Percentiles rank a stretch among this genome's conserved stretches.
Evolutionary conservation across 306 rosid species (phyloP).

Genomic region (Cicer yamashitae): DNA sequence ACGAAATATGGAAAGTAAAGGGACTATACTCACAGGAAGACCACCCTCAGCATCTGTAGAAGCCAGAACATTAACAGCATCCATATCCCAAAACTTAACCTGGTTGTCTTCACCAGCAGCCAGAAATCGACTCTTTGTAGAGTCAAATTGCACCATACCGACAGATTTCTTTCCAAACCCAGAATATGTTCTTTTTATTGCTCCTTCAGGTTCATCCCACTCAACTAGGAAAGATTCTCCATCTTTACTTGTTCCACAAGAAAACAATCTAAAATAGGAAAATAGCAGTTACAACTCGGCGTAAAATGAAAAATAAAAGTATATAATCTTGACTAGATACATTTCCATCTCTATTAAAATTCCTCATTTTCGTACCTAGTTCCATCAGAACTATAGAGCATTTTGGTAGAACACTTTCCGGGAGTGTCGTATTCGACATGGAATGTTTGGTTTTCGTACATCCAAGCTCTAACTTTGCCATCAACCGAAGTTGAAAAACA

Average conservation of each 20-base stretch:
- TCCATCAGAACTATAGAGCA: conserved; percentile 78
- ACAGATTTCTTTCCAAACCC: conserved; percentile 66
- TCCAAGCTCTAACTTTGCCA: conserved; percentile 85
- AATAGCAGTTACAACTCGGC: background rate
- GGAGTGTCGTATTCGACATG: conserved; percentile 79
- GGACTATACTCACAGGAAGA: conserved; percentile 65
- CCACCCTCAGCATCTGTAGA: conserved; percentile 73
- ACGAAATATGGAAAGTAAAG: background rate
- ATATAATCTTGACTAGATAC: background rate
- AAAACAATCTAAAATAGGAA: conserved; percentile 66
- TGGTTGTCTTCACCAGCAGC: conserved; percentile 83
- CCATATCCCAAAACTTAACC: conserved; percentile 88
- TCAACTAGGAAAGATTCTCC: conserved; percentile 82
- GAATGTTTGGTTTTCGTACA: conserved; percentile 64
- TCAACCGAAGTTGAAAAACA: conserved; percentile 73
- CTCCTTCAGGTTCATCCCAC: conserved; percentile 83
- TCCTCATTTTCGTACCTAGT: conserved; percentile 62
- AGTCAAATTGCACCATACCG: conserved; percentile 79
- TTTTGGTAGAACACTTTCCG: conserved; percentile 70
- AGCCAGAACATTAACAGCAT: conserved; percentile 52
- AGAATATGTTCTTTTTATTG: conserved; percentile 60
- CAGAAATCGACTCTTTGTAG: conserved; percentile 68
- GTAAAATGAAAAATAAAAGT: background rate
- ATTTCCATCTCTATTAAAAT: background rate
- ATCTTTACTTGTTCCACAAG: conserved; percentile 85